Conservation (phyloP, 176 grass and related monocot genomes). For the Carex pumila region DNA sequence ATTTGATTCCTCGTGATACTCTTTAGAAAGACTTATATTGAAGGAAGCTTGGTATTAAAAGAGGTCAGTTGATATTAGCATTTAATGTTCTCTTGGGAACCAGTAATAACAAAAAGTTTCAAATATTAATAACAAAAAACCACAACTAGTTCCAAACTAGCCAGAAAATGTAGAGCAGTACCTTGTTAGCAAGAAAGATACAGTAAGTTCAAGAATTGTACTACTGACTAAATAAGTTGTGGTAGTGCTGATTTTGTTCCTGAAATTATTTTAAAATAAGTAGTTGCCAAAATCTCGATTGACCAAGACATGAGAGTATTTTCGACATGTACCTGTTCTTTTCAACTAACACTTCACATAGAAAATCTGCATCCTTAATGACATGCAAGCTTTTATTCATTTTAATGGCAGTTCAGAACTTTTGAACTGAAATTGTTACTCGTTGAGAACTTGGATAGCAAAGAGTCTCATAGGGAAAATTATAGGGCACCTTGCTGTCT, state of each 20-base stretch:
- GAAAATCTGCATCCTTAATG: slow-evolving; percentile 64
- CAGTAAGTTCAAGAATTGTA: background rate
- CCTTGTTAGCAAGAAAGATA: background rate
- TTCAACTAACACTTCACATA: slow-evolving; percentile 44
- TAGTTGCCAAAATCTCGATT: background rate
- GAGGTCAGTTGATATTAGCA: background rate
- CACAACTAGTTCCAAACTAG: background rate
- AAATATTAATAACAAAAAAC: background rate
- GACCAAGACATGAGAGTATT: slow-evolving; percentile 60
- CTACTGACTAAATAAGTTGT: background rate
- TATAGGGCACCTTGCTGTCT: background rate
- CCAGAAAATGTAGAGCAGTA: background rate
- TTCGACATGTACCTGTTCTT: slow-evolving; percentile 73
- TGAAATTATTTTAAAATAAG: background rate
- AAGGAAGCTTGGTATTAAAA: background rate
- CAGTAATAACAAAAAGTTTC: background rate
- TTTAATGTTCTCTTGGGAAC: background rate
- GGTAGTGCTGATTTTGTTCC: background rate
- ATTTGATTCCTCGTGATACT: background rate
- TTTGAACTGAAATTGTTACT: background rate
- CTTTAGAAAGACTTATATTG: background rate
- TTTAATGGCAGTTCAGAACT: slow-evolving; percentile 19
- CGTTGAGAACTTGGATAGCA: background rate
- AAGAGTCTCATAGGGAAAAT: background rate
- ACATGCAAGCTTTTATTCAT: slow-evolving; percentile 66